phyloP scores from a whole-genome alignment of 768 basidiomycete genomes.

The Lentinula boryana region DNA sequence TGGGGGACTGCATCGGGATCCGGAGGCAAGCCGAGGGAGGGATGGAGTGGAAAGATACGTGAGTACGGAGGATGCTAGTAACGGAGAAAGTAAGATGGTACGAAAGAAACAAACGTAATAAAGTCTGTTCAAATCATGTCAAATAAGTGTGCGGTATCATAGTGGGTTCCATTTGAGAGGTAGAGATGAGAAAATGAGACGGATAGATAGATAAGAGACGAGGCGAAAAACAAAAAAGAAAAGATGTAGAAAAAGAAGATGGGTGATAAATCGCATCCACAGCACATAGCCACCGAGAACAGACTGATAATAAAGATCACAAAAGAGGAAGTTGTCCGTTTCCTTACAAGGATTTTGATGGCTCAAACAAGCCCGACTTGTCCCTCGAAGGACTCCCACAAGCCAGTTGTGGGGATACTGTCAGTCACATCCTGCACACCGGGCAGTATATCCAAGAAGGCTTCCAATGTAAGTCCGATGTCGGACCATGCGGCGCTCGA shows the following conservation, averaged over 20 bases:
- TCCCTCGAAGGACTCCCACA: conserved; percentile 2
- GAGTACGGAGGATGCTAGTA: not conserved
- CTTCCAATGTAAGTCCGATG: conserved; percentile 6
- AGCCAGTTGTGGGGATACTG: not conserved
- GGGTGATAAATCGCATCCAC: not conserved
- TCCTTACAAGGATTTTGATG: not conserved
- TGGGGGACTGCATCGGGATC: conserved; percentile 2
- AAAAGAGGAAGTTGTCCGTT: conserved; percentile 1
- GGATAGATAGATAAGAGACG: conserved; percentile 14
- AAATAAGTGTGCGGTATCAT: not conserved
- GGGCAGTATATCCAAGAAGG: conserved; percentile 4
- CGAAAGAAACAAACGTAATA: not conserved
- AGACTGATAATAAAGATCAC: conserved; percentile 8
- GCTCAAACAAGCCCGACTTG: not conserved
- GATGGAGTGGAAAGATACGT: not conserved
- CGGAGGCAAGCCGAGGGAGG: not conserved
- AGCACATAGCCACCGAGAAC: conserved; percentile 3
- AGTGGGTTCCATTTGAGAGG: not conserved
- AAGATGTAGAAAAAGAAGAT: not conserved
- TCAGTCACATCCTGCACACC: conserved; percentile 1
- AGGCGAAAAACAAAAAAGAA: conserved; percentile 6
- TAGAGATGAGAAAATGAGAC: conserved; percentile 8
- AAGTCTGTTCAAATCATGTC: not conserved
- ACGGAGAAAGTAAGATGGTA: not conserved
- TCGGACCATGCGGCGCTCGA: not conserved